phyloP scores from a whole-genome alignment of 305 asterid genomes.

The Fraxinus floribunda region DNA sequence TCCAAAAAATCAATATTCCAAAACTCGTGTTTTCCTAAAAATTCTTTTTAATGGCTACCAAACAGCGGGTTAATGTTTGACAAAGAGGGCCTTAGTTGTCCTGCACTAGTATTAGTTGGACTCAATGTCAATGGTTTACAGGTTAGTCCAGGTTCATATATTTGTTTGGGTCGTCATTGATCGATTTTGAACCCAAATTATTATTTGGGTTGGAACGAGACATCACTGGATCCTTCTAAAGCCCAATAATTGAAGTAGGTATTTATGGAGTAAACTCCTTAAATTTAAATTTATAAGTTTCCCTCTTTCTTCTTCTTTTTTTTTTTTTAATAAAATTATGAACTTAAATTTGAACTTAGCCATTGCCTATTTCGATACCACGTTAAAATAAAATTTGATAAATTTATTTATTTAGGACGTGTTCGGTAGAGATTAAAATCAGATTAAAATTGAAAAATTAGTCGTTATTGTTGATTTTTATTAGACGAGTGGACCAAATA shows the following conservation, averaged over 20 bases:
- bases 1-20: too few relatives aligned
- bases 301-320: neutral
- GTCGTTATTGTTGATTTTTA: too few relatives aligned
- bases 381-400: too few relatives aligned
- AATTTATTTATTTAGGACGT: too few relatives aligned
- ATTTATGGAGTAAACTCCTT: neutral
- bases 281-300: too few relatives aligned
- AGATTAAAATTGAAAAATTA: too few relatives aligned
- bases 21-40: too few relatives aligned
- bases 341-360: neutral
- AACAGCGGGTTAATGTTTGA: neutral
- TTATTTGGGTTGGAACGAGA: neutral
- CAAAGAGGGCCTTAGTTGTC: neutral
- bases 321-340: too few relatives aligned
- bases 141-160: neutral
- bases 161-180: neutral
- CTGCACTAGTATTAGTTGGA: neutral
- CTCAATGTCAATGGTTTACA: neutral
- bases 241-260: neutral
- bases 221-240: neutral
- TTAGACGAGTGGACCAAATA: too few relatives aligned
- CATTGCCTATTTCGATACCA: neutral
- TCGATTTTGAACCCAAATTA: neutral
- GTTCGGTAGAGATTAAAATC: too few relatives aligned
- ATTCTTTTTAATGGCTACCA: too few relatives aligned